phyloP scores from a whole-genome alignment of 192 early-diverging fungal genomes.

The Coemansia sp. region DNA sequence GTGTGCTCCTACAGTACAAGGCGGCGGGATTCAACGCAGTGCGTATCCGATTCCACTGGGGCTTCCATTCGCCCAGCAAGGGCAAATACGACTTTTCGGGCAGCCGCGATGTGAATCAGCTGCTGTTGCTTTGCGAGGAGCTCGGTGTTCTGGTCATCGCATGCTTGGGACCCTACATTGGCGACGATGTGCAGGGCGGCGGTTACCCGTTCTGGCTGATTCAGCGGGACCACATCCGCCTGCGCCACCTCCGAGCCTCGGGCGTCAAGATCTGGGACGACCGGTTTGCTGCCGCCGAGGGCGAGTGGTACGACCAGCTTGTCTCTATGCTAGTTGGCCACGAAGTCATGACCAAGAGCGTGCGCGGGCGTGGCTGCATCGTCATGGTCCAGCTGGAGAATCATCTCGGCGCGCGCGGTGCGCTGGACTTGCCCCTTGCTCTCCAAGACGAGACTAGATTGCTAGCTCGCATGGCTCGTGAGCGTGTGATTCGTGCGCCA shows the following conservation, averaged over 20 bases:
- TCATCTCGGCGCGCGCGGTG: conserved; percentile 64
- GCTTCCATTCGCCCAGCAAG: conserved; percentile 75
- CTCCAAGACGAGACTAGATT: conserved; percentile 80
- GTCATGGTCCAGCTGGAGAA: conserved; percentile 85
- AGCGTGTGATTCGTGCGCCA: conserved; percentile 75
- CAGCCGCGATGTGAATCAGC: conserved; percentile 68
- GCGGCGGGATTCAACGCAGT: conserved; percentile 76
- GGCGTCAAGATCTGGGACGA: conserved; percentile 72
- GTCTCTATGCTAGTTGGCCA: conserved; percentile 74
- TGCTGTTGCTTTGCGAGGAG: conserved; percentile 73
- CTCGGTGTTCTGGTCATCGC: conserved; percentile 77
- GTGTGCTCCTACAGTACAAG: conserved; percentile 70
- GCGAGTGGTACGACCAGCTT: conserved; percentile 76
- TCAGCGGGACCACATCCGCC: conserved; percentile 67
- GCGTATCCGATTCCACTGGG: conserved; percentile 91
- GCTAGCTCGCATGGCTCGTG: conserved; percentile 73
- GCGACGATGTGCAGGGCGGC: conserved; percentile 75
- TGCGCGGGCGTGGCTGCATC: conserved; percentile 65
- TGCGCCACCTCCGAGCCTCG: conserved; percentile 70
- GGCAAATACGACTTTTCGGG: conserved; percentile 76
- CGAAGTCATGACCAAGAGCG: conserved; percentile 69
- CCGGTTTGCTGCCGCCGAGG: conserved; percentile 67
- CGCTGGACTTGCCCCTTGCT: conserved; percentile 67
- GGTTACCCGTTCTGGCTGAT: conserved; percentile 80
- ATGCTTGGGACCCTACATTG: conserved; percentile 83